Percentiles rank a stretch among this genome's conserved stretches.
These are phyloP conservation scores for Phlyctochytrium planicorne DNA, from an alignment of 192 early-diverging fungal genomes.

Conservation along the genomic window DNA sequence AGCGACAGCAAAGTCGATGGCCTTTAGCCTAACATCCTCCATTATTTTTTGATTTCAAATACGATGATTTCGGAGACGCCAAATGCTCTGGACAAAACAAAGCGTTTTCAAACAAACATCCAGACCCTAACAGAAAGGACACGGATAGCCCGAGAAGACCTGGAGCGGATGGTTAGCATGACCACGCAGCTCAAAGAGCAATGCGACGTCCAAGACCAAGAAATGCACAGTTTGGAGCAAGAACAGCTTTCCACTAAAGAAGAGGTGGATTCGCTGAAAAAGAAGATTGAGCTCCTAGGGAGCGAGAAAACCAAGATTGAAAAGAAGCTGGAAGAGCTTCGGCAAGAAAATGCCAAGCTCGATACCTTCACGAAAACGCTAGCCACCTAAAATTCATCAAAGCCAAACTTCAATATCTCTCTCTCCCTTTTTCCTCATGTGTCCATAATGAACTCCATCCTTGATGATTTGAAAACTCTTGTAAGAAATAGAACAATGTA, in stretches of 20 bases:
- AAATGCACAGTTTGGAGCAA: conserved; percentile 16
- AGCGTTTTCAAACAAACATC: conserved; percentile 29
- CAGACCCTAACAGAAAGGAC: conserved; percentile 33
- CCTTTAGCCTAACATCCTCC: no score
- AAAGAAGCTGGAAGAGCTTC: conserved; percentile 35
- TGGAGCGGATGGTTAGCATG: conserved; percentile 27
- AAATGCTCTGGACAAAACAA: conserved; percentile 10
- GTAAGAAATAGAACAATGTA: no score
- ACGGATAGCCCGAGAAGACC: conserved; percentile 29
- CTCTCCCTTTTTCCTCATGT: no score
- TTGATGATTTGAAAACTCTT: no score
- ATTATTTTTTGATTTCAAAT: no score
- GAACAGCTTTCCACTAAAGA: conserved; percentile 30
- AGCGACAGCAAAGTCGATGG: no score
- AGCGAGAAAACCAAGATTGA: conserved; percentile 36
- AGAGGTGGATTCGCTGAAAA: conserved; percentile 34
- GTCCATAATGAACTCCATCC: no score
- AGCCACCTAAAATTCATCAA: no score
- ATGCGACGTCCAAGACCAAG: conserved; percentile 32
- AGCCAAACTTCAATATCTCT: no score
- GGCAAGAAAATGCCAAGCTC: conserved; percentile 36
- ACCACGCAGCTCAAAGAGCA: conserved; percentile 36
- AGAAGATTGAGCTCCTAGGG: conserved; percentile 29
- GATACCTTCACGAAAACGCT: conserved; percentile 30
- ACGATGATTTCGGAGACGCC: no score